Base-by-base conservation (phyloP, 352 stramenopile genomes). In the Phytophthora hibernalis region DNA sequence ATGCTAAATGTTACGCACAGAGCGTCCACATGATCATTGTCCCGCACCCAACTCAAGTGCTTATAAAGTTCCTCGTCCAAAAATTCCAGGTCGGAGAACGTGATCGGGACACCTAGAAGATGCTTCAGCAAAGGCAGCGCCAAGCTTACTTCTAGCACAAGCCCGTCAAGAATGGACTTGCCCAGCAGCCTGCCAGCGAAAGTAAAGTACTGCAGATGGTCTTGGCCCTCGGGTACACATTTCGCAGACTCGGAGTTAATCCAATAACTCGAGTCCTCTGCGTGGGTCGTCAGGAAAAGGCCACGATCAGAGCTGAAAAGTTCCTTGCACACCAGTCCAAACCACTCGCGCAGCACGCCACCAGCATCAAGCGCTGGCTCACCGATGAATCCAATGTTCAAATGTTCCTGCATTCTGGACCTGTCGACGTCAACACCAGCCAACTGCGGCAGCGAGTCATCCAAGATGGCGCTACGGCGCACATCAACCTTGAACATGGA, bases 101-200 rank as follows among this genome's bases (percentile, higher is more conserved):
- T 93, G 59, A 95, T 95, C 5, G 87, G 87, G 5, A 95, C 81
- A 18, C 87, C 82, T 0, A 95, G 64, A n/a, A 93, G 75, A 57
- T 95, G 87, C 64, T 95, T 95, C 37, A 95, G 68, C 18, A 95
- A 72, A 20, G 87, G 87, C 16, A 95, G 60, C 10, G 97, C 98
- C 63, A 99, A 96, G 67, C 99, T 96, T 16, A 96, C 93, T 79
- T 99, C 96, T 28, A 99, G 85, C 40, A 99, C 80, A 55, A 98
- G 95, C 0, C 97, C 97, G 70, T 99, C 98, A 9, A 97, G 76
- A 48, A 99, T 96, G 9, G 97, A 96, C 72, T 99, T 99, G 31
- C 97, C 97, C 31, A 99, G 86, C 47, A 99, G 91, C 11, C 97
- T 76, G 12, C 95, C 95, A 16, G 94, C 91, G 42, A 98, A 97